Conservation (phyloP, 2,329 filamentous ascomycete genomes). For the Madurella fahalii region DNA sequence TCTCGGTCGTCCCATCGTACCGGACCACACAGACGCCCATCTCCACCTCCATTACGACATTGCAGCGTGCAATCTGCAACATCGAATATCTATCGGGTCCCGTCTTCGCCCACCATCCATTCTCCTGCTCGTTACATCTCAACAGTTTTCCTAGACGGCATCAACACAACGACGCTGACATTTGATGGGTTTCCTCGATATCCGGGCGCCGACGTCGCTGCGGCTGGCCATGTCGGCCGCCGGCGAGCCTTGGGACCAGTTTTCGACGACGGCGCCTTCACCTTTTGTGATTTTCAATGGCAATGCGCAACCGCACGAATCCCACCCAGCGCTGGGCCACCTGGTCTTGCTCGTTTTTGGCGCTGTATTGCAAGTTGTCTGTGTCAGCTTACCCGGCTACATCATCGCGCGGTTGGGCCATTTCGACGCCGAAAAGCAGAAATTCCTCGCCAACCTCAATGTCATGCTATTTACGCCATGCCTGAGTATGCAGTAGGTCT, state of each 20-base stretch:
- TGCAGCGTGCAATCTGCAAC: background rate
- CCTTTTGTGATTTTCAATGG: conserved; percentile 39
- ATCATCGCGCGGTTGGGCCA: conserved; percentile 85
- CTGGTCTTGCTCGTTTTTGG: conserved; percentile 84
- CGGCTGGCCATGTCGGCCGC: conserved; percentile 34
- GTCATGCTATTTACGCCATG: conserved; percentile 96
- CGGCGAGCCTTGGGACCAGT: conserved; percentile 21
- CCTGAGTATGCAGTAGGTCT: conserved; percentile 58
- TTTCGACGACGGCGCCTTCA: conserved; percentile 31
- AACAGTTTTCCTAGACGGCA: background rate
- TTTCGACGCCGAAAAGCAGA: conserved; percentile 94
- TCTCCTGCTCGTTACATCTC: background rate
- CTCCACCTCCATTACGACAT: conserved; percentile 5
- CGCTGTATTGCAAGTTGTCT: conserved; percentile 91
- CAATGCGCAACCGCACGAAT: conserved; percentile 38
- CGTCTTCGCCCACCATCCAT: background rate
- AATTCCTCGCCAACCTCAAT: conserved; percentile 94
- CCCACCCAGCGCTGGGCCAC: conserved; percentile 63
- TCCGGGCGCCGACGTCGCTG: conserved; percentile 42
- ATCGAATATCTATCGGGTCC: background rate
- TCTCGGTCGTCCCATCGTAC: conserved; percentile 1
- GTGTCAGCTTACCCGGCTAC: conserved; percentile 90
- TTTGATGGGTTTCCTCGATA: conserved; percentile 34
- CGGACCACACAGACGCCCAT: background rate
- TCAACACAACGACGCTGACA: conserved; percentile 7